Conservation (phyloP, 192 early-diverging fungal species). For the Backusella tarrabulga region DNA sequence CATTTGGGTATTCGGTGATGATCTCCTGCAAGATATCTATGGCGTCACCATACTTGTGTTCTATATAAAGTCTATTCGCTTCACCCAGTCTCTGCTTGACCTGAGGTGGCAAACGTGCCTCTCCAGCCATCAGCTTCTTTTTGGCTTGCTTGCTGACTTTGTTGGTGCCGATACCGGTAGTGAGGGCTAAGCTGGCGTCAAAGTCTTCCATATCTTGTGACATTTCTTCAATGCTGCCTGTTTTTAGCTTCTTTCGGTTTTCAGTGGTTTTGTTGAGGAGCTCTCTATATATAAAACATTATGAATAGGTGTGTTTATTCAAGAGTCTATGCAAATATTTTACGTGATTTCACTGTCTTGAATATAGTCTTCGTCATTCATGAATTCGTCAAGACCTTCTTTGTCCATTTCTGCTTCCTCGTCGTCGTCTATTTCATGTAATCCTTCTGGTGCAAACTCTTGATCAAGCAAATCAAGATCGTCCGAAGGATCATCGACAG, state of each 20-base stretch:
- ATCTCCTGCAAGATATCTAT: constrained; percentile 76
- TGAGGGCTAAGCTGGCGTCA: constrained; percentile 17
- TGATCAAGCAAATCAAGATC: not conserved
- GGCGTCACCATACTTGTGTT: constrained; percentile 65
- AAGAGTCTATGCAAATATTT: no score
- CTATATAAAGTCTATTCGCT: constrained; percentile 76
- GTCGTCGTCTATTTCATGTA: constrained; percentile 10
- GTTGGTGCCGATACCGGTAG: constrained; percentile 19
- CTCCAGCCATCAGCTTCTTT: constrained; percentile 12
- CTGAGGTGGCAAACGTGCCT: constrained; percentile 34
- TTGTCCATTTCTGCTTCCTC: not conserved
- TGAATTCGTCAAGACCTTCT: not conserved
- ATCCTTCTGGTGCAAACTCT: not conserved
- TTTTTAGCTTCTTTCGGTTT: constrained; percentile 1
- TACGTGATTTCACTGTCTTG: constrained; percentile 27
- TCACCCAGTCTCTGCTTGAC: constrained; percentile 66
- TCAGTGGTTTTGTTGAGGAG: constrained; percentile 5
- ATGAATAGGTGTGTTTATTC: not conserved
- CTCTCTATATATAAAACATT: not conserved
- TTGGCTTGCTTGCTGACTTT: not conserved
- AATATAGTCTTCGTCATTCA: constrained; percentile 7
- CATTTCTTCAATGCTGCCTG: constrained; percentile 13
- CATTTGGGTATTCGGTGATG: constrained; percentile 69
- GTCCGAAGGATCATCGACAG: not conserved
- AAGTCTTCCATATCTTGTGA: constrained; percentile 24